phyloP scores from a whole-genome alignment of 2,329 filamentous ascomycete genomes.

The Penicillium sp. region DNA sequence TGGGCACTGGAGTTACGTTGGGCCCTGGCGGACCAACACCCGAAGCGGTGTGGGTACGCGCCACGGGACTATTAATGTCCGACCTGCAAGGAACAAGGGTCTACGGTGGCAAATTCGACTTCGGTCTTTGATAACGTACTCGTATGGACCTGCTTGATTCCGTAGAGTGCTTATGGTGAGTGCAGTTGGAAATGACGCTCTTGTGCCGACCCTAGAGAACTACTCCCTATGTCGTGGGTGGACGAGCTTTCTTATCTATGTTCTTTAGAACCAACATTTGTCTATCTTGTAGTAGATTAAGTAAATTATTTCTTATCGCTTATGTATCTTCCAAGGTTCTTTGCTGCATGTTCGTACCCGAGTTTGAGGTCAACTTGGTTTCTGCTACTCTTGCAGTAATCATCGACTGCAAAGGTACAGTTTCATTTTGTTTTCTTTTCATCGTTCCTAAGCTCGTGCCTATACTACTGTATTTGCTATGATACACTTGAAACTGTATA shows the following conservation, averaged over 20 bases:
- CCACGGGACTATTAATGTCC: too few relatives aligned
- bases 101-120: slow-evolving; percentile 12
- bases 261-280: not conserved
- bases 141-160: not conserved
- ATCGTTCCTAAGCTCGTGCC: not conserved
- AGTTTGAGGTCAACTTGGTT: not conserved
- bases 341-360: not conserved
- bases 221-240: not conserved
- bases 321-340: not conserved
- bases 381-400: not conserved
- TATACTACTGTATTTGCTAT: too few relatives aligned
- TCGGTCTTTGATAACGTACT: not conserved
- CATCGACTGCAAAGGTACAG: not conserved
- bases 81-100: slow-evolving; percentile 21
- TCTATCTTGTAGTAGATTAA: not conserved
- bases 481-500: not conserved
- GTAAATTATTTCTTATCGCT: not conserved
- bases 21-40: too few relatives aligned
- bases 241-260: not conserved
- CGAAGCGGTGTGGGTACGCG: too few relatives aligned
- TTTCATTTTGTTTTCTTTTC: not conserved
- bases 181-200: not conserved
- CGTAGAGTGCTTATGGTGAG: not conserved
- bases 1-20: too few relatives aligned
- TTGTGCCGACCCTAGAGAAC: not conserved